Conservation (phyloP, 345 rosid species). For the Euclidium syriacum region DNA sequence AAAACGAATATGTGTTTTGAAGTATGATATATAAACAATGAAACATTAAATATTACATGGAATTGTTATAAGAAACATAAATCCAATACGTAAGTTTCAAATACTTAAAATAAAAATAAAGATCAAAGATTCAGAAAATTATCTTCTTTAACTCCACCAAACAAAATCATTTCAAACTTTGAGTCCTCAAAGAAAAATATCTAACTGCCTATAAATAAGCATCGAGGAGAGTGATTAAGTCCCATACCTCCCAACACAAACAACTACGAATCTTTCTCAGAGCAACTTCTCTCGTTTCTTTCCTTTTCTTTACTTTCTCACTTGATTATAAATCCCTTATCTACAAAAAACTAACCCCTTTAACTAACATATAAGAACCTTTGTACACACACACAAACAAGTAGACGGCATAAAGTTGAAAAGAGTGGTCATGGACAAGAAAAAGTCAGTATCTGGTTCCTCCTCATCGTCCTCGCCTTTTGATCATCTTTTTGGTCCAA, state of each 20-base stretch:
- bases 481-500: slow-evolving; percentile 36
- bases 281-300: slow-evolving; percentile 11
- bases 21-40: no score
- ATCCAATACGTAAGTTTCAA: no score
- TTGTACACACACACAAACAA: not conserved
- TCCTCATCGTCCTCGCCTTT: slow-evolving; percentile 27
- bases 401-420: slow-evolving; percentile 2
- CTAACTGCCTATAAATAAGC: slow-evolving; percentile 34
- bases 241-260: slow-evolving; percentile 10
- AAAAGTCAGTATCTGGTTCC: slow-evolving; percentile 25
- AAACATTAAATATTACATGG: no score
- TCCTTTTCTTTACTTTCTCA: not conserved
- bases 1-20: no score
- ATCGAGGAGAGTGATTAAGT: slow-evolving; percentile 7
- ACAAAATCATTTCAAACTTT: no score
- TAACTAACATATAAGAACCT: slow-evolving; percentile 5
- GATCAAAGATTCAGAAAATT: no score
- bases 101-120: no score
- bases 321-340: not conserved
- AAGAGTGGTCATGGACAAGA: slow-evolving; percentile 30
- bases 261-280: slow-evolving; percentile 4
- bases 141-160: no score
- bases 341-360: slow-evolving; percentile 17
- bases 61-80: no score
- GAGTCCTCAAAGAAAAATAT: no score